Evolutionary conservation across 257 asterid species (phyloP).

Genomic region (Voacanga thouarsii): DNA sequence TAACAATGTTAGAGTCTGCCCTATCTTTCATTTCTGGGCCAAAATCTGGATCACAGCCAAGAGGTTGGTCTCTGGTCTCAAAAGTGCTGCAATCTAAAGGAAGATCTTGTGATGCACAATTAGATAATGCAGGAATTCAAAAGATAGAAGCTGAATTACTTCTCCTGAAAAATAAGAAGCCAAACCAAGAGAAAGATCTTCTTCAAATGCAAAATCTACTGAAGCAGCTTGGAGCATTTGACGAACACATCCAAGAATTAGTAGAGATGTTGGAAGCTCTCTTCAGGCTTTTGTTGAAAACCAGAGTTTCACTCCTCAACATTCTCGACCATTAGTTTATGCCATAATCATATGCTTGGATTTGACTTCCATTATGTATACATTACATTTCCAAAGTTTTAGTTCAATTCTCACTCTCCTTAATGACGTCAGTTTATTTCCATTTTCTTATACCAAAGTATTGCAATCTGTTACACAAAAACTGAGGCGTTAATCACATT

Average conservation of each 20-base stretch:
- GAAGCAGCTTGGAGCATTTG: constrained; percentile 27
- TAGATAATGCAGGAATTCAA: background rate
- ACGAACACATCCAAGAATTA: constrained; percentile 16
- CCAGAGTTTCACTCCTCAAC: constrained; percentile 33
- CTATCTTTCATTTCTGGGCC: constrained; percentile 14
- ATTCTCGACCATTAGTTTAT: constrained; percentile 13
- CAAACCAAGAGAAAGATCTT: background rate
- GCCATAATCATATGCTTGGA: too few relatives aligned
- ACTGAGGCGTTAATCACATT: too few relatives aligned
- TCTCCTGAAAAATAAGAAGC: constrained; percentile 2
- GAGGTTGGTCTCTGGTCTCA: constrained; percentile 29
- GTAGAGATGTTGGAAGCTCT: constrained; percentile 20
- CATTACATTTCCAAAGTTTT: too few relatives aligned
- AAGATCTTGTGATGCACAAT: background rate
- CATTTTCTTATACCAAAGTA: too few relatives aligned
- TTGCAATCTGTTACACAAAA: too few relatives aligned
- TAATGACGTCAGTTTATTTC: too few relatives aligned
- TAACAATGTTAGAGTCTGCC: constrained; percentile 12
- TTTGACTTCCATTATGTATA: too few relatives aligned
- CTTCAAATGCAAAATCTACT: background rate
- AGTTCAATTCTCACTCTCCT: too few relatives aligned
- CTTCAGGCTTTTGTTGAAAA: constrained; percentile 26
- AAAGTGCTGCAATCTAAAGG: constrained; percentile 21
- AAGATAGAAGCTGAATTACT: constrained; percentile 7
- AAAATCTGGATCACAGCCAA: constrained; percentile 13